A percentile compares a stretch with the other conserved stretches of the same genome.
Conservation (phyloP, 2,329 filamentous ascomycete species). For the Aspergillus flavus region DNA sequence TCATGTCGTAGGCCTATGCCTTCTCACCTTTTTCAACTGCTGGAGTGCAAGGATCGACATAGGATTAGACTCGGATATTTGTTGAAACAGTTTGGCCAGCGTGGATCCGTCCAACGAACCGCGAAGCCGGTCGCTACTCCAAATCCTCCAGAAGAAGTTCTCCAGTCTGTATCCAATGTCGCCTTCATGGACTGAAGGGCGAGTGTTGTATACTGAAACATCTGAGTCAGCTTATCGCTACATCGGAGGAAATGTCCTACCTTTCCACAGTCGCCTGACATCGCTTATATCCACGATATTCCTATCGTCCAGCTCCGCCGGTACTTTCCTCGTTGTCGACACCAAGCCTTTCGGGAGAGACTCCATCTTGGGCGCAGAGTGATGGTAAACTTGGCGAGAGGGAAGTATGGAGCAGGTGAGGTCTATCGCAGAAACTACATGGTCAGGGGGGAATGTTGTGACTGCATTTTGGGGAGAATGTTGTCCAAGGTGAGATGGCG, state of each 20-base stretch:
- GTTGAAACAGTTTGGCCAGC: constrained; percentile 47
- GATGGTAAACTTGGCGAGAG: not conserved
- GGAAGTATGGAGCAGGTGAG: not conserved
- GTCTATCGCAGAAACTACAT: constrained; percentile 16
- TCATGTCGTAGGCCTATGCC: too few species aligned
- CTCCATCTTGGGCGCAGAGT: constrained; percentile 33
- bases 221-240: constrained; percentile 12
- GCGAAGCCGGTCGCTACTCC: constrained; percentile 45
- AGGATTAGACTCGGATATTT: constrained; percentile 43
- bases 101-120: constrained; percentile 41
- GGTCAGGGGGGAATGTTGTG: constrained; percentile 4
- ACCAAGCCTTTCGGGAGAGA: constrained; percentile 47
- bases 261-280: constrained; percentile 52
- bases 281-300: constrained; percentile 45
- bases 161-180: constrained; percentile 49
- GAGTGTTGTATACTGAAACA: constrained; percentile 48
- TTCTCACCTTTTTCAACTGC: constrained; percentile 20
- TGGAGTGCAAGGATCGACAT: constrained; percentile 17
- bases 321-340: constrained; percentile 40
- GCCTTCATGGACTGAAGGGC: constrained; percentile 46
- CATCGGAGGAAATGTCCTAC: constrained; percentile 33
- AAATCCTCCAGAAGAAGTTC: constrained; percentile 58
- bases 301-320: constrained; percentile 41
- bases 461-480: not conserved
- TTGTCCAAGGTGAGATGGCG: not conserved